phyloP scores from a whole-genome alignment of 345 rosid species.

The Zanthoxylum bungeanum region DNA sequence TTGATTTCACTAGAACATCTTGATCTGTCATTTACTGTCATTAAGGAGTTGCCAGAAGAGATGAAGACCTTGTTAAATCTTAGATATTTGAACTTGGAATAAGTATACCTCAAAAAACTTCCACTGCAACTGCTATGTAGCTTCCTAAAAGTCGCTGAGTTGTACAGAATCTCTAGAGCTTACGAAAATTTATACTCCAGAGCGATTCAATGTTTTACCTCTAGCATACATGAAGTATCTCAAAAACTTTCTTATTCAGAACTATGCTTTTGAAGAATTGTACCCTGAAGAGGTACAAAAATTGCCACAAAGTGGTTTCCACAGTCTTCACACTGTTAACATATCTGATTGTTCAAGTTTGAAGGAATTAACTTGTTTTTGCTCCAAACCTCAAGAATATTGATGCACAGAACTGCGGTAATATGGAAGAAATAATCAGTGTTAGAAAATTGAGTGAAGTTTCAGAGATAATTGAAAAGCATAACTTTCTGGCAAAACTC shows the following conservation, averaged over 20 bases:
- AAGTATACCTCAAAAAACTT: neutral
- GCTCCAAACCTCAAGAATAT: no score
- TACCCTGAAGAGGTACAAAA: neutral
- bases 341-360: neutral
- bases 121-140: conserved; percentile 13
- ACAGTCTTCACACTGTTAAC: neutral
- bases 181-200: no score
- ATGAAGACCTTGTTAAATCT: conserved; percentile 25
- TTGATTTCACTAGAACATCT: conserved; percentile 21
- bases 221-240: neutral
- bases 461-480: no score
- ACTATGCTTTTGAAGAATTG: conserved; percentile 1
- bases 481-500: no score
- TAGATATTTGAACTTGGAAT: conserved; percentile 21
- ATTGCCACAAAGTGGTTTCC: neutral
- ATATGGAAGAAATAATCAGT: no score
- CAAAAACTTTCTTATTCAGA: no score
- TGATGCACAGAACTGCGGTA: no score
- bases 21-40: conserved; percentile 26
- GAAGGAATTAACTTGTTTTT: no score
- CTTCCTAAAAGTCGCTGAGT: neutral
- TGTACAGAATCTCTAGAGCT: no score
- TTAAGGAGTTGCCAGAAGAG: conserved; percentile 25
- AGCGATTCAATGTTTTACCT: no score
- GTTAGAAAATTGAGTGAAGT: no score